Percentiles rank a stretch among this genome's conserved stretches.
These are phyloP conservation scores for Arthonia radiata DNA, from an alignment of 495 filamentous ascomycete species.

Conservation along the genomic window DNA sequence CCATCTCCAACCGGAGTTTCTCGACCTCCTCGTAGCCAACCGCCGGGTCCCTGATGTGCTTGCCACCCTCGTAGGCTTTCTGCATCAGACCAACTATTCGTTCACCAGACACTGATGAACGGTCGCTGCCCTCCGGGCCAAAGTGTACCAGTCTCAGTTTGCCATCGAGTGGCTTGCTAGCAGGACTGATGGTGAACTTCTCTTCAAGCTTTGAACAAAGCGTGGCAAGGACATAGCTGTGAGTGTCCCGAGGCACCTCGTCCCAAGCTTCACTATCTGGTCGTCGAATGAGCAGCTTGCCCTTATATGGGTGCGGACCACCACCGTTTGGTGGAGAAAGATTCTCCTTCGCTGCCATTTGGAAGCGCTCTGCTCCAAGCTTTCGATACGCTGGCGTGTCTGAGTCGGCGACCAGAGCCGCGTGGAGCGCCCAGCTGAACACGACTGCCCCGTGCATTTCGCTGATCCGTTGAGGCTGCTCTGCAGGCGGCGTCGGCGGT, in stretches of 20 bases:
- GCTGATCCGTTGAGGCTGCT: conserved; percentile 4
- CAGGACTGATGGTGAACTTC: conserved; percentile 53
- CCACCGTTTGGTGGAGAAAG: conserved; percentile 33
- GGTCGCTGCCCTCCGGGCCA: conserved; percentile 24
- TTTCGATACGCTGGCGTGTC: conserved; percentile 55
- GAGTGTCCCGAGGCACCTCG: conserved; percentile 14
- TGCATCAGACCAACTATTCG: conserved; percentile 52
- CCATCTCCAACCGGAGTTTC: conserved; percentile 36
- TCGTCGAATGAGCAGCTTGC: conserved; percentile 24
- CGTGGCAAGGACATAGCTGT: conserved; percentile 53
- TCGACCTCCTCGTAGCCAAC: conserved; percentile 45
- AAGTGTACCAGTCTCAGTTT: conserved; percentile 50
- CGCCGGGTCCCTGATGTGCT: conserved; percentile 32
- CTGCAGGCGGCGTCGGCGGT: conserved; percentile 3
- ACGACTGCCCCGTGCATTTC: conserved; percentile 56
- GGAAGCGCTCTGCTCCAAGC: conserved; percentile 51
- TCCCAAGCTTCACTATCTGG: neutral
- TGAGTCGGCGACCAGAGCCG: conserved; percentile 64
- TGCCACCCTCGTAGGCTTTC: conserved; percentile 46
- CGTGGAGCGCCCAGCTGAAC: conserved; percentile 69
- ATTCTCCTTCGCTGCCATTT: conserved; percentile 54
- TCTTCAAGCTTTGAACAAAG: conserved; percentile 59
- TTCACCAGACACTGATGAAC: no score
- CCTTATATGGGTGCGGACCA: conserved; percentile 42
- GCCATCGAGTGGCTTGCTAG: conserved; percentile 37